Conservation (phyloP, 2,329 filamentous ascomycete genomes). For the Paecilomyces niveus region DNA sequence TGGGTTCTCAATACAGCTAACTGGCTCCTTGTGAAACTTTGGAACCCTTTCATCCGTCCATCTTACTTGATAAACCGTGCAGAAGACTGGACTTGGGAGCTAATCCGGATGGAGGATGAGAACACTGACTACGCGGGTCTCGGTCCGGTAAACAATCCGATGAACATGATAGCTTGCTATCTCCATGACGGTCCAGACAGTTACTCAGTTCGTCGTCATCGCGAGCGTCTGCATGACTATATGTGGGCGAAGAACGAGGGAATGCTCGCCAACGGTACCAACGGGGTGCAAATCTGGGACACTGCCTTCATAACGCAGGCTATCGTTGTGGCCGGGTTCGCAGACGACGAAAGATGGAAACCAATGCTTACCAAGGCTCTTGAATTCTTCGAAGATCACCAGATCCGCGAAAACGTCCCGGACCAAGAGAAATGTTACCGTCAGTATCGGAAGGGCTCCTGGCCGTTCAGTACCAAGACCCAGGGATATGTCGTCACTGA, state of each 20-base stretch:
- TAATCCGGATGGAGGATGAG: constrained; percentile 84
- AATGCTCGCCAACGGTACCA: constrained; percentile 92
- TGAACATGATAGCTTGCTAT: constrained; percentile 86
- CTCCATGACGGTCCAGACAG: constrained; percentile 74
- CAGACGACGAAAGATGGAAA: constrained; percentile 67
- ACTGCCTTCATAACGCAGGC: constrained; percentile 85
- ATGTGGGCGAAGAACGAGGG: constrained; percentile 89
- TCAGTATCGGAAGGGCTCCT: constrained; percentile 84
- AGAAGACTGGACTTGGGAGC: constrained; percentile 72
- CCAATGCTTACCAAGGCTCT: constrained; percentile 79
- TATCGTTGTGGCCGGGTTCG: constrained; percentile 69
- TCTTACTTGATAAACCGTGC: constrained; percentile 60
- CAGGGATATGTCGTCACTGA: constrained; percentile 96
- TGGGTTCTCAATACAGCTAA: constrained; percentile 74
- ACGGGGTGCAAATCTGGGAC: constrained; percentile 97
- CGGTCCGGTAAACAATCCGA: constrained; percentile 80
- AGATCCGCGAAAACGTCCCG: constrained; percentile 75
- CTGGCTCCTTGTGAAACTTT: constrained; percentile 71
- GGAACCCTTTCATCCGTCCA: constrained; percentile 68
- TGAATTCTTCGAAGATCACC: constrained; percentile 80
- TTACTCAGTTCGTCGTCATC: constrained; percentile 63
- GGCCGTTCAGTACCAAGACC: constrained; percentile 87
- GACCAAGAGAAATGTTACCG: constrained; percentile 79
- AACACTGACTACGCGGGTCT: constrained; percentile 85
- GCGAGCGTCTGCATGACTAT: constrained; percentile 76